Evolutionary conservation across 495 filamentous ascomycete genomes (phyloP).

Genomic region (Hypoxylon rickii): DNA sequence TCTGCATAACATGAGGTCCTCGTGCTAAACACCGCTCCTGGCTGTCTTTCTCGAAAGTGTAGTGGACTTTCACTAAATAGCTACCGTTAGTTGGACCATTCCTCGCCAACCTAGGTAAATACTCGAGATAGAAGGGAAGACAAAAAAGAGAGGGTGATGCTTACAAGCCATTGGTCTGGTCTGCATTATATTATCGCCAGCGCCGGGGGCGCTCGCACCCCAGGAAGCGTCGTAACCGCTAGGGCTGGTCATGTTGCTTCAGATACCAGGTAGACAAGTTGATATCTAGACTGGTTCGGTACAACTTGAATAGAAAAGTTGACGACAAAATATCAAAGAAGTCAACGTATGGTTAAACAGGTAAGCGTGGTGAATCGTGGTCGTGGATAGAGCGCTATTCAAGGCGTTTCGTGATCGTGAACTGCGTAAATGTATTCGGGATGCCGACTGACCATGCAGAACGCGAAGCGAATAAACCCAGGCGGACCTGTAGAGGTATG

Average conservation of each 20-base stretch:
- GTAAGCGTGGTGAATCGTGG: background rate
- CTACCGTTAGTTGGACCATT: slow-evolving; percentile 27
- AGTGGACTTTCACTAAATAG: slow-evolving; percentile 85
- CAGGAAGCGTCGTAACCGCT: slow-evolving; percentile 15
- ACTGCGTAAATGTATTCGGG: slow-evolving; percentile 1
- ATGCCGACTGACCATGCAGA: background rate
- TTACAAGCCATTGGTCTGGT: slow-evolving; percentile 58
- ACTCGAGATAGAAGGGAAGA: too few species aligned
- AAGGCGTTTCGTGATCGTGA: slow-evolving; percentile 20
- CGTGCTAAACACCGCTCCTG: slow-evolving; percentile 91
- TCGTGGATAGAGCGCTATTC: slow-evolving; percentile 2
- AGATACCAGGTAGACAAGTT: too few species aligned
- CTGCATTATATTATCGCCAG: slow-evolving; percentile 50
- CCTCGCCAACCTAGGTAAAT: too few species aligned
- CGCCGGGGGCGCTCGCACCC: slow-evolving; percentile 59
- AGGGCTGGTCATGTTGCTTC: slow-evolving; percentile 4
- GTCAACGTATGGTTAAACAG: background rate
- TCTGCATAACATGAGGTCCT: slow-evolving; percentile 77
- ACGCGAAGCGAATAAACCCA: slow-evolving; percentile 1
- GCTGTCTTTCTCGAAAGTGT: slow-evolving; percentile 90
- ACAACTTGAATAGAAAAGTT: background rate
- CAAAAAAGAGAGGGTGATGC: slow-evolving; percentile 9
- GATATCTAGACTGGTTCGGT: too few species aligned
- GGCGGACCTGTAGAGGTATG: too few species aligned
- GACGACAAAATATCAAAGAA: background rate